phyloP scores from a whole-genome alignment of 495 filamentous ascomycete species.

The Daldinia childiae region DNA sequence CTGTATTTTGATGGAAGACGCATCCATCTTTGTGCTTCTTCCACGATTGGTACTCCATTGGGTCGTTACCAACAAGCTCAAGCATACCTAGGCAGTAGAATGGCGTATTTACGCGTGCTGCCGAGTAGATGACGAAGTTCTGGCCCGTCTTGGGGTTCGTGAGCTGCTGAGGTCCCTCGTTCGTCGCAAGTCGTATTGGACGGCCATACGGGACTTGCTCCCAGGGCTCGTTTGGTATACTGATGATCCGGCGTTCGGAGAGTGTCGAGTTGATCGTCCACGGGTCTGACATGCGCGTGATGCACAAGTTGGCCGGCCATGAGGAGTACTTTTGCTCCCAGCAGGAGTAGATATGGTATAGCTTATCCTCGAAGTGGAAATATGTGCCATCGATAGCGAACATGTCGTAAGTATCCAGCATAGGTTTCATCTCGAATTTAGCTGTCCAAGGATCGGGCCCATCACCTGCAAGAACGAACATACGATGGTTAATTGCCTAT shows the following conservation, averaged over 20 bases:
- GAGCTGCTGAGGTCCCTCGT: slow-evolving; percentile 61
- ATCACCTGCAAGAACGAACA: slow-evolving; percentile 58
- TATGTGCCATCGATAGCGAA: slow-evolving; percentile 65
- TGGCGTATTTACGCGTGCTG: slow-evolving; percentile 56
- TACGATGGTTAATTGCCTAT: slow-evolving; percentile 60
- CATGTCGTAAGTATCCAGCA: slow-evolving; percentile 61
- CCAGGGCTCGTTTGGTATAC: slow-evolving; percentile 56
- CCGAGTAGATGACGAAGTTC: slow-evolving; percentile 59
- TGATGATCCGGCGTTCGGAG: slow-evolving; percentile 55
- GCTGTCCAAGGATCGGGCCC: slow-evolving; percentile 56
- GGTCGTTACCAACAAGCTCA: slow-evolving; percentile 57
- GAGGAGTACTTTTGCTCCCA: slow-evolving; percentile 57
- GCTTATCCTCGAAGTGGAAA: slow-evolving; percentile 50
- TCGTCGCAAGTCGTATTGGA: slow-evolving; percentile 53
- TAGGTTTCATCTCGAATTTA: slow-evolving; percentile 52
- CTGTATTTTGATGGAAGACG: slow-evolving; percentile 61
- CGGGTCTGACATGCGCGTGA: slow-evolving; percentile 58
- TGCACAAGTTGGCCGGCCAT: slow-evolving; percentile 63
- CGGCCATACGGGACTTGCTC: slow-evolving; percentile 61
- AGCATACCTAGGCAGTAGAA: slow-evolving; percentile 55
- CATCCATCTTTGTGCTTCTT: slow-evolving; percentile 55
- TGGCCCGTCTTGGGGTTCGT: slow-evolving; percentile 58
- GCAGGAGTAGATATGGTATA: slow-evolving; percentile 63
- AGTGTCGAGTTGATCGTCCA: slow-evolving; percentile 57
- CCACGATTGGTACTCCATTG: slow-evolving; percentile 61